A percentile compares a stretch with the other conserved stretches of the same genome.
These are phyloP conservation scores for Phytophthora brassicae DNA, from an alignment of 352 stramenopile genomes.

Conservation along the genomic window DNA sequence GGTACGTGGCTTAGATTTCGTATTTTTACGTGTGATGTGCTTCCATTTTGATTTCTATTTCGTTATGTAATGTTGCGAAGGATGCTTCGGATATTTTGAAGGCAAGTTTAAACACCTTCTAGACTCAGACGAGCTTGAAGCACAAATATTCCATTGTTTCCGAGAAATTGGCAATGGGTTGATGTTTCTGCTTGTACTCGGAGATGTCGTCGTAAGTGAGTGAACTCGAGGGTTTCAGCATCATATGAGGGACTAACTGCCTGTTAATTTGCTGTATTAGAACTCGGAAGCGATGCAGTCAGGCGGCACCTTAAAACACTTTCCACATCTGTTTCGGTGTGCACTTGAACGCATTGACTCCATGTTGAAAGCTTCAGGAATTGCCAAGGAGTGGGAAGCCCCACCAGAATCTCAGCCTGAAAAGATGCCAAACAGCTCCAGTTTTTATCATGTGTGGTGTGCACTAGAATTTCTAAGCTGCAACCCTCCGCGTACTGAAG, in stretches of 20 bases:
- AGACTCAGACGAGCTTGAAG: slow-evolving; percentile 75
- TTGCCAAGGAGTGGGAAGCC: slow-evolving; percentile 46
- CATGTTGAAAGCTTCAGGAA: slow-evolving; percentile 36
- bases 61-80: slow-evolving; percentile 10
- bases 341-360: slow-evolving; percentile 27
- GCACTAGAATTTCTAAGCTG: slow-evolving; percentile 68
- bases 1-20: slow-evolving; percentile 18
- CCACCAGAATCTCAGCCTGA: slow-evolving; percentile 38
- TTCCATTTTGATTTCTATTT: background rate
- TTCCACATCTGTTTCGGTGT: slow-evolving; percentile 25
- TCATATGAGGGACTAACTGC: background rate
- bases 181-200: slow-evolving; percentile 55
- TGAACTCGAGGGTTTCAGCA: background rate
- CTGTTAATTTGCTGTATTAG: background rate
- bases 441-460: slow-evolving; percentile 67
- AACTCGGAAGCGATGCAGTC: slow-evolving; percentile 7
- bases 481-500: slow-evolving; percentile 19
- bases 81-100: slow-evolving; percentile 82
- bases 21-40: background rate
- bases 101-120: slow-evolving; percentile 81
- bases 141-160: slow-evolving; percentile 83
- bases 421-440: slow-evolving; percentile 41
- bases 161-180: slow-evolving; percentile 79
- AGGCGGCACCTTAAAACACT: background rate
- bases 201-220: slow-evolving; percentile 33